Percentiles rank a stretch among this genome's conserved stretches.
phyloP scores from a whole-genome alignment of 2,329 filamentous ascomycete genomes.

The Colletotrichum sidae region DNA sequence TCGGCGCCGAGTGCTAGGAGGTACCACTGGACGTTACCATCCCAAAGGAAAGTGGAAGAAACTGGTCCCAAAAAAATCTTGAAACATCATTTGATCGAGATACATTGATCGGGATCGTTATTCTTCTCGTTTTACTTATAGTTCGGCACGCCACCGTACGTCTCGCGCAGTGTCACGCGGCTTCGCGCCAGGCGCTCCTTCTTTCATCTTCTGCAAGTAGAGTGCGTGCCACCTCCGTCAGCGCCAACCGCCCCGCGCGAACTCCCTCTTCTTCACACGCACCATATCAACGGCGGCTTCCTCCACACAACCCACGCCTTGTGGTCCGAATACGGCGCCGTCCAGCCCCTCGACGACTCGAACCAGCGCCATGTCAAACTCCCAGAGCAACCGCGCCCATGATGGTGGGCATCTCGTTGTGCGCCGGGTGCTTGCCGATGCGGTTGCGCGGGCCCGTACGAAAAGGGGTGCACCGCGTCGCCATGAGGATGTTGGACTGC shows the following conservation, averaged over 20 bases:
- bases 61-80: no score
- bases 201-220: not conserved
- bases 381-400: slow-evolving; percentile 59
- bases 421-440: slow-evolving; percentile 50
- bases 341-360: slow-evolving; percentile 49
- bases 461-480: slow-evolving; percentile 28
- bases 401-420: slow-evolving; percentile 62
- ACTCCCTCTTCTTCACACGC: not conserved
- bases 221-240: not conserved
- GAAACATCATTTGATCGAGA: no score
- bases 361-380: slow-evolving; percentile 58
- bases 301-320: slow-evolving; percentile 52
- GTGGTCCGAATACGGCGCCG: slow-evolving; percentile 45
- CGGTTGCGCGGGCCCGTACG: slow-evolving; percentile 28
- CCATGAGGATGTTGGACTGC: slow-evolving; percentile 3
- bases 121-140: no score
- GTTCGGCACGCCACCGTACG: no score
- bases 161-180: no score
- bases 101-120: no score
- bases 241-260: not conserved
- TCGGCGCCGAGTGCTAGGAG: no score
- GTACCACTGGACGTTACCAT: no score
- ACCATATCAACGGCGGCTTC: slow-evolving; percentile 36
- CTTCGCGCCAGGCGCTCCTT: not conserved
- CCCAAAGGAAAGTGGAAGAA: no score